A percentile compares a stretch with the other conserved stretches of the same genome.
Conservation (phyloP, 2,329 filamentous ascomycete genomes). For the Westerdykella aurantiaca region DNA sequence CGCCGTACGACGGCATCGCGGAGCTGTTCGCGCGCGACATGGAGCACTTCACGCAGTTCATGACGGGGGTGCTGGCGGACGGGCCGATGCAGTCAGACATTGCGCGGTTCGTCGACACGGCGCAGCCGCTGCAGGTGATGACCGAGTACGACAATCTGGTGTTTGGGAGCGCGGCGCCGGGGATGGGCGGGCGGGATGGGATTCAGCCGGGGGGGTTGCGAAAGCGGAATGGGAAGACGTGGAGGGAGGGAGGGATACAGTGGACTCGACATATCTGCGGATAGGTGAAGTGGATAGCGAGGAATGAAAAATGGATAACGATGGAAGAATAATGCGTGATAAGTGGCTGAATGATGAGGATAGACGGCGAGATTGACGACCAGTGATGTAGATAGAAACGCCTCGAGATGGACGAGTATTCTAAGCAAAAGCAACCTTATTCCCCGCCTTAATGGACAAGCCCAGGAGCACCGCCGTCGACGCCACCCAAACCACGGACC, state of each 20-base stretch:
- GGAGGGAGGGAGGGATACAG: no score
- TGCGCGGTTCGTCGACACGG: constrained; percentile 5
- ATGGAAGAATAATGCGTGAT: no score
- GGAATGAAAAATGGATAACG: no score
- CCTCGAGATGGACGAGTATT: no score
- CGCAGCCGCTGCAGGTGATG: constrained; percentile 6
- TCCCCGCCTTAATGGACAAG: constrained; percentile 20
- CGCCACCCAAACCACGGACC: constrained; percentile 13
- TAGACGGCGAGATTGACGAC: no score
- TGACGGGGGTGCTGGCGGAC: constrained; percentile 2
- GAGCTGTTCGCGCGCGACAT: constrained; percentile 10
- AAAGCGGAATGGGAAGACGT: no score
- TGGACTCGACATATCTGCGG: no score
- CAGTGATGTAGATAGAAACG: no score
- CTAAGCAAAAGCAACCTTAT: constrained; percentile 6
- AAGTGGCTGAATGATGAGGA: no score
- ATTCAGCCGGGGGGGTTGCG: not conserved
- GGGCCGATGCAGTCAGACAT: constrained; percentile 4
- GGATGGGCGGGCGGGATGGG: not conserved
- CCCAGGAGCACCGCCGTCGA: constrained; percentile 9
- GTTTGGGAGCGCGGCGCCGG: constrained; percentile 1
- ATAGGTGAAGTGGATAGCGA: no score
- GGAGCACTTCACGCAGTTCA: constrained; percentile 3
- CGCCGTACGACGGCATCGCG: constrained; percentile 10
- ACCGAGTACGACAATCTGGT: constrained; percentile 14